Evolutionary conservation across 306 rosid species (phyloP), one percentile per base, ranked within the genome.

Genomic region (Quercus variabilis): DNA sequence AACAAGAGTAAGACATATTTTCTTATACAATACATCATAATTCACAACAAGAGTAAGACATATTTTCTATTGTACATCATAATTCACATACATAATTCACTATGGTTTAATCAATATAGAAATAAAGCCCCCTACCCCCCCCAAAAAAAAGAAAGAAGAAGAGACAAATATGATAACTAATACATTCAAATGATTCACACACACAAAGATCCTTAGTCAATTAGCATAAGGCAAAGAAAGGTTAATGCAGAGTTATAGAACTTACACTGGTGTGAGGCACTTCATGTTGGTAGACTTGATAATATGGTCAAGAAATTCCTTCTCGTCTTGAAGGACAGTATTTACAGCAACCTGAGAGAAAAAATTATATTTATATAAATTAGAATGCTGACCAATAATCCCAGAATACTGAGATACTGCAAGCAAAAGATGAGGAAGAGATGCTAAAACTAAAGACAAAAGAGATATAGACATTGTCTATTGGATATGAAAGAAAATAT

Each of bases 261-360:
- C 38, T 33, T 33, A 33, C 38, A 33, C 0, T 33, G 38, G 1
- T 33, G 38, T 33, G 1, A 33, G 38, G 2, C 38, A 33, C 38
- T 33, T 33, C 38, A 5, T 33, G 7, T 33, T 33, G 38, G 1
- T 33, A 33, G 38, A 33, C 7, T 33, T 33, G 38, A 33, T 33
- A 33, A 33, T 33, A 33, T 33, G 7, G 38, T 33, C 38, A 5
- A 33, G 7, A 33, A 33, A 33, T 33, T 5, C 38, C 38, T 70
- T 91, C 84, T 91, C 93, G 17, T 91, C 90, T 84, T 91, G 91
- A 57, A 93, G 79, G 72, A 93, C 78, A n/a, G 94, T 91, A 69
- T 88, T 93, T 23, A 93, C 93, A 79, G 97, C 96, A 84, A 93
- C 93, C 94, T 93, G 80, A 51, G 83, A 30, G 80, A 73, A 41